phyloP scores from a whole-genome alignment of 495 filamentous ascomycete genomes.

The Neurospora sp. region DNA sequence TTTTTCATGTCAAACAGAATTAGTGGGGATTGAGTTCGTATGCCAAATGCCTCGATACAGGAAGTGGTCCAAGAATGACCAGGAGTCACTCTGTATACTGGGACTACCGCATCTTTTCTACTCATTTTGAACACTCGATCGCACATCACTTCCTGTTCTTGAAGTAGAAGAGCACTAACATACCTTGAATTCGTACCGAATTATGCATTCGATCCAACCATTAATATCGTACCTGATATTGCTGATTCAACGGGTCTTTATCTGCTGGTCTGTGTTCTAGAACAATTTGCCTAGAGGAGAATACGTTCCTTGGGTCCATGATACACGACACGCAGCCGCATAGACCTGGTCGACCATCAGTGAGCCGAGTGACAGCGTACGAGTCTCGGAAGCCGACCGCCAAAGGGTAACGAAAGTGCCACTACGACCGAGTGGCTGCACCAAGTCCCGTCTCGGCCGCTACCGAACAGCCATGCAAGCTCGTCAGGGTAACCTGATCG shows the following conservation, averaged over 20 bases:
- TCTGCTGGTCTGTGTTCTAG: background rate
- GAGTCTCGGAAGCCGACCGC: background rate
- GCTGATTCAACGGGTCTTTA: background rate
- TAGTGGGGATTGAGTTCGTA: background rate
- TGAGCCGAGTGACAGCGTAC: background rate
- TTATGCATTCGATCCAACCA: background rate
- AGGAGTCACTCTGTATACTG: background rate
- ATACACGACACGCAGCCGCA: background rate
- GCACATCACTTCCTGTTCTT: background rate
- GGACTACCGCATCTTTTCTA: background rate
- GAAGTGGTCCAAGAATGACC: background rate
- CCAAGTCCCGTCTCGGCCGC: constrained; percentile 15
- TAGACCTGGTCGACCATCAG: background rate
- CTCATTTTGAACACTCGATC: background rate
- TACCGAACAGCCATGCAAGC: background rate
- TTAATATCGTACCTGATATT: background rate
- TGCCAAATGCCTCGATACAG: background rate
- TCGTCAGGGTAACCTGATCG: background rate
- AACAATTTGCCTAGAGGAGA: background rate
- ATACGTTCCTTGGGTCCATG: background rate
- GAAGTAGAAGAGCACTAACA: background rate
- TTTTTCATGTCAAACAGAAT: background rate
- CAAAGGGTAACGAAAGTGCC: constrained; percentile 1
- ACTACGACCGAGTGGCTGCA: constrained; percentile 18
- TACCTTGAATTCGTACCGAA: background rate